phyloP scores from a whole-genome alignment of 768 basidiomycete species.

The Sarcomyxa edulis region DNA sequence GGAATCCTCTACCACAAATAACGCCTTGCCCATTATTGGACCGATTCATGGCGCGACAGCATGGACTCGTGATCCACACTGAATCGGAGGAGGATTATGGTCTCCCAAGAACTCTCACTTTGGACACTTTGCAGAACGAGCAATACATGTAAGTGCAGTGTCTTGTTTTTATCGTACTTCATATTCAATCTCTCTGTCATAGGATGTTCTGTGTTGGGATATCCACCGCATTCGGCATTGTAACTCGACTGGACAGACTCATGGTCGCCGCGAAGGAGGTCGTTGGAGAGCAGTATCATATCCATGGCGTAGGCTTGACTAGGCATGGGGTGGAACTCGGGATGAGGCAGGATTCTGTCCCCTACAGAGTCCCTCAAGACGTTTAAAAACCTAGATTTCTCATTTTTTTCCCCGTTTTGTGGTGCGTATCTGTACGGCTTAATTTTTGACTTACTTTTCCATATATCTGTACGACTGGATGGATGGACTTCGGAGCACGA shows the following conservation, averaged over 20 bases:
- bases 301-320: conserved; percentile 60
- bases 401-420: too few relatives aligned
- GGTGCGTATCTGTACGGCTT: too few relatives aligned
- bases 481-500: too few relatives aligned
- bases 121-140: conserved; percentile 69
- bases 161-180: neutral
- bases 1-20: conserved; percentile 76
- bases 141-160: conserved; percentile 63
- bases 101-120: conserved; percentile 62
- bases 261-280: conserved; percentile 83
- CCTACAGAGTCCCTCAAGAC: conserved; percentile 5
- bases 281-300: conserved; percentile 83
- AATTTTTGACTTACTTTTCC: too few relatives aligned
- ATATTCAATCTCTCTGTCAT: neutral
- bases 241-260: conserved; percentile 70
- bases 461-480: too few relatives aligned
- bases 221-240: conserved; percentile 60
- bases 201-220: conserved; percentile 73
- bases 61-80: conserved; percentile 63
- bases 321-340: conserved; percentile 17
- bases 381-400: too few relatives aligned
- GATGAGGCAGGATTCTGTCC: conserved; percentile 12
- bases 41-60: conserved; percentile 39
- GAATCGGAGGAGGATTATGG: conserved; percentile 74
- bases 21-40: conserved; percentile 70